Base-by-base conservation (phyloP, 2,329 filamentous ascomycete genomes). In the Colletotrichum cordylinicola region DNA sequence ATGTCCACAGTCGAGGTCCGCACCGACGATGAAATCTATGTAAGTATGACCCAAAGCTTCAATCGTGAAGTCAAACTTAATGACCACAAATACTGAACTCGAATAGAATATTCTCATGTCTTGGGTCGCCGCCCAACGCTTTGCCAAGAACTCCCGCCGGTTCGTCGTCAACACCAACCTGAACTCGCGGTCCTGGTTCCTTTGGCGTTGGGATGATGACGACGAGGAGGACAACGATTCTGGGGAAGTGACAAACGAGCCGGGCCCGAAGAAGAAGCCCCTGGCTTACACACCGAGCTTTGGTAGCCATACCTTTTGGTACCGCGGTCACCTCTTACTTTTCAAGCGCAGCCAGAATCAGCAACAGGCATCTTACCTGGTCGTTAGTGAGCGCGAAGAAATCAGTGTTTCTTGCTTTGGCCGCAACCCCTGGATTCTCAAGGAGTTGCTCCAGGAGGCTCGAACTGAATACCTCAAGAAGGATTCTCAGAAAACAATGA, bases 231-330 rank as follows among this genome's bases (percentile, higher is more conserved):
- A 88, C 1, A 86, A 89, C 1, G 86, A 87, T 4, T 85, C 84
- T 9, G 69, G 70, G 33, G 72, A 68, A 33, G 21, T 67, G 56
- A 8, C 35, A 15, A n/a, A 37, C 3, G 61, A 70, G 33, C 61
- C 58, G 9, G 77, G 76, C 48, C 80, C 81, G 77, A 85, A 85
- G 78, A 89, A 88, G 80, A 91, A 90, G 81, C 80, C 85, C 4
- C 84, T 92, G 3, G 85, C 88, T 18, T 95, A 93, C 83, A 95
- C 93, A 0, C 94, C 94, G 0, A 90, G 91, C 0, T 91, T 92
- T 72, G 94, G 93, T 9, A 90, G 85, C 5, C 92, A 95, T 81
- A 91, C 90, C 80, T 95, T 95, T 83, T 93, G 91, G 89, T 95
- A 92, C 82, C 88, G 88, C 62, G 87, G 89, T 8, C 87, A 87